Conservation (phyloP, 2,329 filamentous ascomycete species). For the Sclerotinia nivalis region DNA sequence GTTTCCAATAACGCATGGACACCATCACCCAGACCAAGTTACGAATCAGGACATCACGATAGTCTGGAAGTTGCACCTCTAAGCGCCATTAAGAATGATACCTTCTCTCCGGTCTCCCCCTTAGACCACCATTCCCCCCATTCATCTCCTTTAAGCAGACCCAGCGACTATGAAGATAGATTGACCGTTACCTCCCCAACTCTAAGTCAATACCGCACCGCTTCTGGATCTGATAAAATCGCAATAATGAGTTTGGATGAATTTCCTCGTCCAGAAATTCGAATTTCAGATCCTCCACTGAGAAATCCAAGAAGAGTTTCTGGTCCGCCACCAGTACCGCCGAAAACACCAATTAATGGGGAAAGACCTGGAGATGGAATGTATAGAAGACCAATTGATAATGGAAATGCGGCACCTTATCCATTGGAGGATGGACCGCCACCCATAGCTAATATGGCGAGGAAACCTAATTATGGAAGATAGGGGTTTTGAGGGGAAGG, state of each 20-base stretch:
- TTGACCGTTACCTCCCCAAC: conserved; percentile 59
- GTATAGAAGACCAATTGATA: conserved; percentile 30
- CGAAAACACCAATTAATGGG: conserved; percentile 72
- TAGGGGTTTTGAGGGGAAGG: background rate
- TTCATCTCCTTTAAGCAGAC: conserved; percentile 20
- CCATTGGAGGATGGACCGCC: conserved; percentile 79
- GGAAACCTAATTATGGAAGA: conserved; percentile 62
- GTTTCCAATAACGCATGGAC: conserved; percentile 19
- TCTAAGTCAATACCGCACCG: conserved; percentile 58
- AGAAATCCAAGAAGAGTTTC: conserved; percentile 37
- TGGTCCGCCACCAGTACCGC: conserved; percentile 70
- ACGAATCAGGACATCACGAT: conserved; percentile 39
- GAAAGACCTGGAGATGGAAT: conserved; percentile 33
- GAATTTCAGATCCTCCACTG: conserved; percentile 11
- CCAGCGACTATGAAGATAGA: conserved; percentile 51
- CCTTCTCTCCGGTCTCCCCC: conserved; percentile 45
- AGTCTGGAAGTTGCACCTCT: conserved; percentile 32
- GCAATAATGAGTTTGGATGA: conserved; percentile 63
- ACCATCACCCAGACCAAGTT: conserved; percentile 40
- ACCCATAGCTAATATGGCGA: conserved; percentile 79
- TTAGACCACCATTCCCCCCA: conserved; percentile 27
- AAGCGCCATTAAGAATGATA: conserved; percentile 16
- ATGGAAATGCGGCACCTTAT: conserved; percentile 56
- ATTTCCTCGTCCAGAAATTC: conserved; percentile 46
- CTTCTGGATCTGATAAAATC: conserved; percentile 67